Base-by-base conservation (phyloP, 2,329 filamentous ascomycete species). In the Trichoderma sp. region DNA sequence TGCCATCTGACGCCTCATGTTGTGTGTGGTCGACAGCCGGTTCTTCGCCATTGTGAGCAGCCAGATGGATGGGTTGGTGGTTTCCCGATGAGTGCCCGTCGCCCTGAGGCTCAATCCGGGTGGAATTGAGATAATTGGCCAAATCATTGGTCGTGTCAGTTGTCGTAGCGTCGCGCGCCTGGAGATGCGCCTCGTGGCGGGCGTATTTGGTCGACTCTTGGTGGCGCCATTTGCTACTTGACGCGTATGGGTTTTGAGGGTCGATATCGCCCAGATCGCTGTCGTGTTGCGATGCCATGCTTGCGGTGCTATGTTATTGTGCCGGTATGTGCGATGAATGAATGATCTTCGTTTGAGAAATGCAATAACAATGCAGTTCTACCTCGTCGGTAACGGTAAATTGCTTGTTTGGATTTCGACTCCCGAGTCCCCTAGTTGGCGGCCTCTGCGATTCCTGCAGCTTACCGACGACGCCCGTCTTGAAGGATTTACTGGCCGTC, bases 181-280 rank as follows among this genome's bases (percentile, higher is more conserved):
- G 78, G 14, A 77, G 77, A 38, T 81, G 79, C 21, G 76, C 85
- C 41, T 89, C 89, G 80, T 88, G 84, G 68, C 86, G 86, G 67
- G 86, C 86, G 80, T 86, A 92, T 41, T 89, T 85, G 14, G 85
- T 85, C 1, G 91, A 92, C 81, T 93, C 91, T 80, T 92, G 89
- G 80, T 92, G 91, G 74, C 91, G 88, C 91, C 91, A 92, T 79
- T 85, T 85, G 80, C 85, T 91, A 56, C 87, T 79, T 9, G 90
- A 92, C 50, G 88, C 87, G 80, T 92, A 84, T 3, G 88, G 89
- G 79, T 91, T 91, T 75, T 80, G 83, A 73, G 82, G 81, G 75
- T 83, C 82, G 67, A 83, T 82, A 60, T 83, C 81, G 74, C 74
- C 38, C 18, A 78, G 79, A 41, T 79, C 79, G 56, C 79, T 77